phyloP scores from a whole-genome alignment of 495 filamentous ascomycete genomes.

The Xylaria palmicola region DNA sequence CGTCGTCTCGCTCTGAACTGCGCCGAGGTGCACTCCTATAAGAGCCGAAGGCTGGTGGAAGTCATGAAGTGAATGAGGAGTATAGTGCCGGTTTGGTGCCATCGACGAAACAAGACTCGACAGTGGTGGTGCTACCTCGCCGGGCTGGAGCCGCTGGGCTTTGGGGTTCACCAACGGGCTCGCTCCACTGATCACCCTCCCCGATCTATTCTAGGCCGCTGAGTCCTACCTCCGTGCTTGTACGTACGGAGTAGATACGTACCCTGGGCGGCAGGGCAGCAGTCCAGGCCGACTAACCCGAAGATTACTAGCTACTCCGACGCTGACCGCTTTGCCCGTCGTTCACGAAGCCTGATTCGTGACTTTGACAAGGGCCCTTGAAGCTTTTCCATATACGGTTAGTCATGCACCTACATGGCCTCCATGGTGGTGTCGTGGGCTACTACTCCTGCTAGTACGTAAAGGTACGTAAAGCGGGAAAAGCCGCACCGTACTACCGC shows the following conservation, averaged over 20 bases:
- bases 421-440: neutral
- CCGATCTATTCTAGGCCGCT: slow-evolving; percentile 12
- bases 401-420: neutral
- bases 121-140: too few relatives aligned
- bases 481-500: slow-evolving; percentile 2
- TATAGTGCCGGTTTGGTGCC: too few relatives aligned
- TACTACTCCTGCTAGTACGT: too few relatives aligned
- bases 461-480: neutral
- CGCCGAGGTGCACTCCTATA: neutral
- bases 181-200: slow-evolving; percentile 11
- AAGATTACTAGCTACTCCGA: neutral
- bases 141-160: too few relatives aligned
- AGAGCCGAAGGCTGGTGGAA: neutral
- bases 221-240: too few relatives aligned
- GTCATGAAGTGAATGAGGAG: neutral
- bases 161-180: neutral
- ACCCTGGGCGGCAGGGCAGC: too few relatives aligned
- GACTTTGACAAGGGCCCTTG: neutral
- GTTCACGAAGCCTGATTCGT: neutral
- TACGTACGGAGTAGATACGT: too few relatives aligned
- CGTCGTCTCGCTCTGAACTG: too few relatives aligned
- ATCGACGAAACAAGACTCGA: too few relatives aligned
- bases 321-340: neutral
- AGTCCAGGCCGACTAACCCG: neutral
- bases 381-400: neutral